These are phyloP conservation scores for Meyerozyma smithsonii DNA, from an alignment of 1,139 yeast species.

Conservation along the genomic window DNA sequence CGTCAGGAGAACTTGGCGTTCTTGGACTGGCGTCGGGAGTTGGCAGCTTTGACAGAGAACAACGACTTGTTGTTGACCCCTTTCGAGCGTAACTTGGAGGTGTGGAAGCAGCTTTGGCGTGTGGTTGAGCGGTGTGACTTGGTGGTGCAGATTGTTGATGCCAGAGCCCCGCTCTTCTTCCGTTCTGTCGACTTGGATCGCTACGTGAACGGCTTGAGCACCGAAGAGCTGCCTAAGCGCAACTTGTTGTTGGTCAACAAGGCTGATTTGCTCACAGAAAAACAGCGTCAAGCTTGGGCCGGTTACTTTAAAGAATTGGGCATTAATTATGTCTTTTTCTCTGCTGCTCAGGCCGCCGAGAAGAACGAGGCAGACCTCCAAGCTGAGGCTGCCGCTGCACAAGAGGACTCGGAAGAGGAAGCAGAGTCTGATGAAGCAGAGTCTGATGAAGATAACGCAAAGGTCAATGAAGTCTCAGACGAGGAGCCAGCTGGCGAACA, in stretches of 20 bases:
- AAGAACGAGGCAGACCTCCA: slow-evolving; percentile 41
- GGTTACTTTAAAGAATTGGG: slow-evolving; percentile 61
- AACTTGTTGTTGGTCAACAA: slow-evolving; percentile 86
- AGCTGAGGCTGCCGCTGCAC: slow-evolving; percentile 8
- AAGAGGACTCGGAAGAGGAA: slow-evolving; percentile 15
- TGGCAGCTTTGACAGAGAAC: slow-evolving; percentile 79
- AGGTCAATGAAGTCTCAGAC: slow-evolving; percentile 7
- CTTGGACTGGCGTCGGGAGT: slow-evolving; percentile 86
- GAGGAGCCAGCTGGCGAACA: slow-evolving; percentile 50
- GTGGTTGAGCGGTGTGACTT: slow-evolving; percentile 94
- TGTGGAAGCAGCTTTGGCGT: slow-evolving; percentile 98
- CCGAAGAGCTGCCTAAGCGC: slow-evolving; percentile 54
- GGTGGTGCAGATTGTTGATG: slow-evolving; percentile 96
- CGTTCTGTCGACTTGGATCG: slow-evolving; percentile 84
- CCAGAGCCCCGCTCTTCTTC: slow-evolving; percentile 87
- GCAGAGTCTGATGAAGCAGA: slow-evolving; percentile 11
- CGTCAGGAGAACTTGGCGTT: slow-evolving; percentile 88
- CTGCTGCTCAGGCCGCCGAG: slow-evolving; percentile 82
- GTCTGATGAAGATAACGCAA: slow-evolving; percentile 20
- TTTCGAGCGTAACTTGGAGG: slow-evolving; percentile 94
- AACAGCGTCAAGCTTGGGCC: slow-evolving; percentile 86
- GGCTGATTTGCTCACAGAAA: slow-evolving; percentile 77
- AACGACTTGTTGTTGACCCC: slow-evolving; percentile 88
- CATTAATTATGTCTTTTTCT: slow-evolving; percentile 88
- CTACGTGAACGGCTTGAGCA: slow-evolving; percentile 69